Conservation (phyloP, 345 rosid species). For the Lepidium didymum region DNA sequence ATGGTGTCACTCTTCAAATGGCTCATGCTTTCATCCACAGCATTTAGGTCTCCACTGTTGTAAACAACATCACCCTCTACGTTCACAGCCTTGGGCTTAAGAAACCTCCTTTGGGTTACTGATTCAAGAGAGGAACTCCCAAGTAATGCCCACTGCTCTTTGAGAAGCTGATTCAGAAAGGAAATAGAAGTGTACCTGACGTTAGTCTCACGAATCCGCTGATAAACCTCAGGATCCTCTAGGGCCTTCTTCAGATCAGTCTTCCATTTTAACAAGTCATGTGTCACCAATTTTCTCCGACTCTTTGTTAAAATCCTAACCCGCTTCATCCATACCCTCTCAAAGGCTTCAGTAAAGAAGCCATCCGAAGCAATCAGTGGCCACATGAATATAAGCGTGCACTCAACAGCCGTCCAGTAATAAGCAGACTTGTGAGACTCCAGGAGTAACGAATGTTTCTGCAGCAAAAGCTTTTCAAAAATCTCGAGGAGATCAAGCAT, state of each 20-base stretch:
- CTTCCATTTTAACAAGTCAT: conserved; percentile 15
- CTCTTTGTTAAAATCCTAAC: conserved; percentile 21
- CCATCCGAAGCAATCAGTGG: conserved; percentile 21
- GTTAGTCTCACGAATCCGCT: conserved; percentile 15
- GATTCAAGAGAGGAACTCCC: conserved; percentile 8
- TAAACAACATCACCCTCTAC: background rate
- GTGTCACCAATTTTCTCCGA: conserved; percentile 30
- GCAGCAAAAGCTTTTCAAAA: conserved; percentile 17
- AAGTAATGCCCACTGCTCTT: conserved; percentile 5
- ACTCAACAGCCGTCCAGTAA: conserved; percentile 48
- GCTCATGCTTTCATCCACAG: background rate
- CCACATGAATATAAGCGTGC: conserved; percentile 35
- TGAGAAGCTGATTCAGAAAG: conserved; percentile 3
- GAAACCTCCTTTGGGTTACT: background rate
- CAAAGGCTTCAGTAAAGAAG: conserved; percentile 24
- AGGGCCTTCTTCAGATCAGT: conserved; percentile 2
- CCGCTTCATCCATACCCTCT: background rate
- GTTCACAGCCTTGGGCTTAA: too few species aligned
- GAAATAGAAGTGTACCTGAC: conserved; percentile 10
- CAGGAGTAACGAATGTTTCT: background rate
- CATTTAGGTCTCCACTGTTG: background rate
- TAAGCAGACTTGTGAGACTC: conserved; percentile 48
- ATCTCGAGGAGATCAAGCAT: conserved; percentile 37
- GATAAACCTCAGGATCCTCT: conserved; percentile 11
- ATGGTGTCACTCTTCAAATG: too few species aligned